phyloP scores from a whole-genome alignment of 2,329 filamentous ascomycete genomes.

The Diaporthe velutina region DNA sequence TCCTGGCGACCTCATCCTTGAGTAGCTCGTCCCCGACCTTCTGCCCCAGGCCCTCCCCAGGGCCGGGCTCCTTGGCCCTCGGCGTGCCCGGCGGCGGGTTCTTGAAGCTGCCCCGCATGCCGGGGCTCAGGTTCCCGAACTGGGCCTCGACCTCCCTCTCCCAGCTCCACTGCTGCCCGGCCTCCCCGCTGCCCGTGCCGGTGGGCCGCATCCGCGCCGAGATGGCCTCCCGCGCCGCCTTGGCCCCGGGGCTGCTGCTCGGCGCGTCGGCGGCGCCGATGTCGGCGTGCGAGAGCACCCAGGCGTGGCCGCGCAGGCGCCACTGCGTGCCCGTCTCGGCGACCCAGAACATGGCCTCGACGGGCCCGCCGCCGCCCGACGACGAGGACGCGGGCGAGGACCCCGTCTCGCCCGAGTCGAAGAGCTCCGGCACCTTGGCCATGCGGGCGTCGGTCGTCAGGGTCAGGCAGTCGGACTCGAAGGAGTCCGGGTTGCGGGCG shows the following conservation, averaged over 20 bases:
- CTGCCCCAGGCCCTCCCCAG: constrained; percentile 65
- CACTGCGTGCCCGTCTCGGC: constrained; percentile 81
- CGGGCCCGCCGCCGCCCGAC: constrained; percentile 73
- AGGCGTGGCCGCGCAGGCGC: constrained; percentile 83
- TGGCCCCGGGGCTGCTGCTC: constrained; percentile 61
- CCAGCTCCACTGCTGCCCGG: constrained; percentile 86
- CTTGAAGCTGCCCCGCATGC: constrained; percentile 82
- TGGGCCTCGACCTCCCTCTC: constrained; percentile 83
- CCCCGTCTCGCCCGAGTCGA: constrained; percentile 60
- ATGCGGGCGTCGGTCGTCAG: constrained; percentile 92
- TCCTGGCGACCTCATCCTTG: constrained; percentile 76
- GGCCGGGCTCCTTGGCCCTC: constrained; percentile 62
- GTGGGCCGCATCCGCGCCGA: constrained; percentile 71
- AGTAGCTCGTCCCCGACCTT: constrained; percentile 73
- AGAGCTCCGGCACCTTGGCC: constrained; percentile 83
- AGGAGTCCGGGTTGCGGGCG: constrained; percentile 75
- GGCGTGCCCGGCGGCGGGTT: constrained; percentile 77
- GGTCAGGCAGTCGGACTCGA: constrained; percentile 81
- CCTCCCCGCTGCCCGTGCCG: constrained; percentile 36
- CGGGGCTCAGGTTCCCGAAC: constrained; percentile 89
- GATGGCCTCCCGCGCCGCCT: constrained; percentile 72
- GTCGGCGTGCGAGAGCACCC: constrained; percentile 76
- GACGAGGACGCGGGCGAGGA: constrained; percentile 51
- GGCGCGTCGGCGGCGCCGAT: constrained; percentile 56
- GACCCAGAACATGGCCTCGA: constrained; percentile 91